Percentiles rank a stretch among this genome's conserved stretches.
phyloP scores from a whole-genome alignment of 2,329 filamentous ascomycete genomes.

The Cladophialophora chaetospira region DNA sequence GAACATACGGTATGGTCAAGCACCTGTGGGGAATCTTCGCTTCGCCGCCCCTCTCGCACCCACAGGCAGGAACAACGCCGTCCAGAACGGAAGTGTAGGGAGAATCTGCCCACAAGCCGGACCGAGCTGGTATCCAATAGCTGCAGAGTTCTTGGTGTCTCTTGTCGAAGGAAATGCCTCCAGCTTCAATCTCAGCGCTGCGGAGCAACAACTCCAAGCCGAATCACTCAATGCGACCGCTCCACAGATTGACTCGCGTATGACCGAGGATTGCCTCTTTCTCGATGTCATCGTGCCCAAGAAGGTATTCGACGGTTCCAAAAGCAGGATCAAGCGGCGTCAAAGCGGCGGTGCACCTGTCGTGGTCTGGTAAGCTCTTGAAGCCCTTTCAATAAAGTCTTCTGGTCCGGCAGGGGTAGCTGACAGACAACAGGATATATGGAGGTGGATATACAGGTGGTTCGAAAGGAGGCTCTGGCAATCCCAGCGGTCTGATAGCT shows the following conservation, averaged over 20 bases:
- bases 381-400: constrained; percentile 26
- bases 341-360: constrained; percentile 41
- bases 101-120: constrained; percentile 49
- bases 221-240: constrained; percentile 29
- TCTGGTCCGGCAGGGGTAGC: background rate
- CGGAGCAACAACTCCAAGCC: constrained; percentile 29
- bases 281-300: constrained; percentile 42
- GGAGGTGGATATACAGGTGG: constrained; percentile 51
- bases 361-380: constrained; percentile 41
- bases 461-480: constrained; percentile 40
- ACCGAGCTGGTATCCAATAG: constrained; percentile 48
- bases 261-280: constrained; percentile 43
- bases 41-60: constrained; percentile 53
- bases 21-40: constrained; percentile 54
- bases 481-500: constrained; percentile 45
- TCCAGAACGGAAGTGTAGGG: constrained; percentile 50
- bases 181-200: constrained; percentile 36
- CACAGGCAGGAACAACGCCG: constrained; percentile 43
- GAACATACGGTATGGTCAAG: constrained; percentile 59
- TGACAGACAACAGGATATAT: constrained; percentile 42
- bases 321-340: constrained; percentile 39
- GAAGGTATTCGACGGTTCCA: constrained; percentile 36
- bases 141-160: constrained; percentile 38
- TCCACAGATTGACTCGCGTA: constrained; percentile 40
- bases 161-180: constrained; percentile 34